These are phyloP conservation scores for Insectozyma bohioensis DNA, from an alignment of 1,139 yeast genomes.

Conservation along the genomic window DNA sequence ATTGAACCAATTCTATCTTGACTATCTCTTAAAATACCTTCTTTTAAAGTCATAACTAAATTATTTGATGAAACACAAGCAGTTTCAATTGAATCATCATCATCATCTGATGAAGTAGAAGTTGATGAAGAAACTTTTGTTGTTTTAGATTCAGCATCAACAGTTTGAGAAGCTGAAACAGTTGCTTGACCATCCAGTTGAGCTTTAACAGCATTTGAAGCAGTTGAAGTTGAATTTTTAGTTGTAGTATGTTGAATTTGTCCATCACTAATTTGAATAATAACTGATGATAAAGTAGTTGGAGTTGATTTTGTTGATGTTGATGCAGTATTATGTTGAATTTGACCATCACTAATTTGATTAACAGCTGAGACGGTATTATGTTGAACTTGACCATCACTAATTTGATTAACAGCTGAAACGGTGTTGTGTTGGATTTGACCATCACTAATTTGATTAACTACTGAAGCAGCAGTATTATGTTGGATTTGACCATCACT, in stretches of 20 bases:
- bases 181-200: conserved; percentile 15
- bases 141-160: conserved; percentile 12
- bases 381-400: conserved; percentile 38
- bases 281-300: conserved; percentile 38
- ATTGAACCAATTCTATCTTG: conserved; percentile 76
- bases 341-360: conserved; percentile 48
- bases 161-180: conserved; percentile 10
- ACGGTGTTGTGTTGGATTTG: conserved; percentile 36
- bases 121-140: conserved; percentile 2
- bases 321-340: conserved; percentile 38
- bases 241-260: conserved; percentile 54
- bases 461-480: conserved; percentile 30
- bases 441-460: conserved; percentile 36
- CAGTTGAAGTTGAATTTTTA: conserved; percentile 25
- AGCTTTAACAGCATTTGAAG: conserved; percentile 32
- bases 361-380: conserved; percentile 32
- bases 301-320: conserved; percentile 33
- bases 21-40: conserved; percentile 55
- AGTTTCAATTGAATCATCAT: conserved; percentile 5
- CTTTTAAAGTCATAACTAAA: conserved; percentile 49
- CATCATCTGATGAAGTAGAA: conserved; percentile 4
- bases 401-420: conserved; percentile 30
- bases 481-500: conserved; percentile 42
- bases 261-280: conserved; percentile 58
- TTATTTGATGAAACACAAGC: conserved; percentile 13